Evolutionary conservation across 1,139 yeast species (phyloP), one percentile per base, ranked within the genome.

Genomic region (Zygosaccharomyces sapae): DNA sequence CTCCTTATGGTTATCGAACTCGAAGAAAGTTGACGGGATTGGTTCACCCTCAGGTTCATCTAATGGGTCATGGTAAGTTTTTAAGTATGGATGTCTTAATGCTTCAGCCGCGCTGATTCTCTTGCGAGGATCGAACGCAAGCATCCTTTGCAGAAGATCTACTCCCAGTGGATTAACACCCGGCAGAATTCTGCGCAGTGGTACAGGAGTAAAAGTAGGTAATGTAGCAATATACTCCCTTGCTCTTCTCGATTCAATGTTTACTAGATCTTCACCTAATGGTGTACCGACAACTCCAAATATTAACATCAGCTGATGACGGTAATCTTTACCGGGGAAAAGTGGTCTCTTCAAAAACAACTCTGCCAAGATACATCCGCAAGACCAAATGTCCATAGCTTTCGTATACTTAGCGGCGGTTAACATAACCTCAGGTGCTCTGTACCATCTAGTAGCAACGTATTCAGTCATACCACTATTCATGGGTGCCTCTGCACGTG

Each of bases 401-500:
- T 90, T 86, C 24, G 96, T 86, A 68, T 92, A 92, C 63, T 86
- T 90, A 52, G 90, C 92, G 61, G 89, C 85, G 1, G 97, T 87
- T 46, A 92, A 75, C 97, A 90, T 90, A 64, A 90, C 90, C 62
- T 90, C 97, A 0, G 97, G 97, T 1, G 97, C 97, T 45, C 97
- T 73, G 68, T 90, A 90, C 97, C 97, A 90, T 58, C 97, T 73
- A 4, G 98, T 90, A 6, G 97, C 97, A 44, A 92, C 97, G 64
- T 92, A 92, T 68, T 92, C 97, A 3, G 98, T 92, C 86, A 92
- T 77, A 65, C 37, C 90, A 41, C 48, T 46, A 18, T 47, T 47
- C 18, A 44, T 46, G 33, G 50, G 49, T 10, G 57, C 38, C 1
- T 58, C 51, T 3, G 48, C 53, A 30, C 58, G 62, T 33, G 51